phyloP scores from a whole-genome alignment of 1,139 yeast species.

The Sugiyamaella neomexicana region DNA sequence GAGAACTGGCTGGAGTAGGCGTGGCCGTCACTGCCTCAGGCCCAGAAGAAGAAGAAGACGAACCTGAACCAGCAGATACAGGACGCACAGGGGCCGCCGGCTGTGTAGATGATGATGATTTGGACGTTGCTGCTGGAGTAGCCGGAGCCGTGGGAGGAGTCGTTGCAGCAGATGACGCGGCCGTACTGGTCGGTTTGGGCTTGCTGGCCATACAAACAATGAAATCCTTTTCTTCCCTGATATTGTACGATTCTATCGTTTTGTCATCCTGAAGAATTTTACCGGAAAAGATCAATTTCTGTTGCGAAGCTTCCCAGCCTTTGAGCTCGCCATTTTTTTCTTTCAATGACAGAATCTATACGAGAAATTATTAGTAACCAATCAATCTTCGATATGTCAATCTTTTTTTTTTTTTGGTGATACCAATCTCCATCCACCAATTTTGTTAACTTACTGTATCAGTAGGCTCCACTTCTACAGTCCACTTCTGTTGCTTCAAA shows the following conservation, averaged over 20 bases:
- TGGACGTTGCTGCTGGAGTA: slow-evolving; percentile 30
- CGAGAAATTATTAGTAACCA: slow-evolving; percentile 4
- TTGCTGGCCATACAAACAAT: slow-evolving; percentile 85
- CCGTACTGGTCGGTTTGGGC: slow-evolving; percentile 38
- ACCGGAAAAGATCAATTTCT: slow-evolving; percentile 90
- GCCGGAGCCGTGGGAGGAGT: slow-evolving; percentile 32
- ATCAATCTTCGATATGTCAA: background rate
- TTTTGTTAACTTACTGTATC: slow-evolving; percentile 73
- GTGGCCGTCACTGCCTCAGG: slow-evolving; percentile 37
- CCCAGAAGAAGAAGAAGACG: slow-evolving; percentile 22
- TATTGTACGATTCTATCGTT: slow-evolving; percentile 65
- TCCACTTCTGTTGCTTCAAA: slow-evolving; percentile 86
- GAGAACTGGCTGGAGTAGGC: slow-evolving; percentile 26
- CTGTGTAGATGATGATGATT: slow-evolving; percentile 30
- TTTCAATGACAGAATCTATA: slow-evolving; percentile 70
- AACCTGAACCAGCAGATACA: slow-evolving; percentile 29
- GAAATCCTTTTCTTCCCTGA: slow-evolving; percentile 81
- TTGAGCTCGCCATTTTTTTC: slow-evolving; percentile 68
- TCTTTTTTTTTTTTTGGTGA: too few species aligned
- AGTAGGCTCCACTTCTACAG: slow-evolving; percentile 69
- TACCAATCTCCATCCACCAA: too few species aligned
- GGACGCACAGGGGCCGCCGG: slow-evolving; percentile 30
- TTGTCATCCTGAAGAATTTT: slow-evolving; percentile 86
- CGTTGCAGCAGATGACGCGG: slow-evolving; percentile 33
- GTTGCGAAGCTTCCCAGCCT: slow-evolving; percentile 68